Conservation (phyloP, 257 asterid genomes). For the Osmanthus fragrans region DNA sequence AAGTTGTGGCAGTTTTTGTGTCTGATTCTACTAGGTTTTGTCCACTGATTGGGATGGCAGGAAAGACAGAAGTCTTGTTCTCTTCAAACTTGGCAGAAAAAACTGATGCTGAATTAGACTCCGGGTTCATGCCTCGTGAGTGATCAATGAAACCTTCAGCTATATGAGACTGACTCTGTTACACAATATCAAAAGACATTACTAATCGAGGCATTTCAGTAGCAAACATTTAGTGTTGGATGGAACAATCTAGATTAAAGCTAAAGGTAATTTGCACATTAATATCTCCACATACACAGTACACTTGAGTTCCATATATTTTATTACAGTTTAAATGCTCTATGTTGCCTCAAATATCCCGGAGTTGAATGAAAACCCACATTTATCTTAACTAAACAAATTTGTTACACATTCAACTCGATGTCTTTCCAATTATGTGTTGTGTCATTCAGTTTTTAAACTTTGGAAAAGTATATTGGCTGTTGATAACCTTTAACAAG, state of each 20-base stretch:
- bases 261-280: background rate
- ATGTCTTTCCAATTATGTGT: background rate
- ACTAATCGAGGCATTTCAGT: conserved; percentile 4
- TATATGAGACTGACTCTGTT: conserved; percentile 55
- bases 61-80: conserved; percentile 43
- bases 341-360: background rate
- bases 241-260: background rate
- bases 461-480: background rate
- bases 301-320: background rate
- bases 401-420: background rate
- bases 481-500: background rate
- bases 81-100: conserved; percentile 59
- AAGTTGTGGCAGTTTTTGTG: conserved; percentile 47
- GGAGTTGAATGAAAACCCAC: background rate
- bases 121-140: conserved; percentile 44
- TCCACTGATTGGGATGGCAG: conserved; percentile 49
- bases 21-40: conserved; percentile 65
- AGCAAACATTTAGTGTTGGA: background rate
- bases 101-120: conserved; percentile 46
- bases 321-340: background rate
- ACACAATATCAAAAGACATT: conserved; percentile 19
- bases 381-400: no score
- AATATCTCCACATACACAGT: background rate
- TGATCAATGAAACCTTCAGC: conserved; percentile 62
- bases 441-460: background rate